Base-by-base conservation (phyloP, 2,329 filamentous ascomycete species). In the Diplodia sapinea region DNA sequence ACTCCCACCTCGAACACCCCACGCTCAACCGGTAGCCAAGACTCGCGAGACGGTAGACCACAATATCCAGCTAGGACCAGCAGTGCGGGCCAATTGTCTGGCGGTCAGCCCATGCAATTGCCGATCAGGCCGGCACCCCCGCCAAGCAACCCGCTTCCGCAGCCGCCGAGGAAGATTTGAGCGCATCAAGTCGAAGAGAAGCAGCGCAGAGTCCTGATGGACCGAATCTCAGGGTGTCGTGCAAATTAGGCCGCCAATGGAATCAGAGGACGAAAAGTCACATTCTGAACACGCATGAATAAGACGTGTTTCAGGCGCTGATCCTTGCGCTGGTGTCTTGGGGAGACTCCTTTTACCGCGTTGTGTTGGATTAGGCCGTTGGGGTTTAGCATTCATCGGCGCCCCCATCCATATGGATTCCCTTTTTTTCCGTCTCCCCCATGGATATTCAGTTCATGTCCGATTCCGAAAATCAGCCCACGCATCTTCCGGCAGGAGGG, bases 71-170 rank as follows among this genome's bases (percentile, higher is more conserved):
- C 74, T 15, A 74, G 82, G 50, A 82, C 81, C 26, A 80, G 78
- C 36, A 83, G 82, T 71, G 76, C 78, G 33, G 71, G 73, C 70
- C 74, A 74, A 33, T 70, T 74, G 33, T 75, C 78, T 56, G 71
- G 72, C 26, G 69, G 65, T 54, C 67, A 65, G 68, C 73, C 75
- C 47, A 79, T 83, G 78, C 79, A 78, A 49, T 73, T 84, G 8
- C 82, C 82, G 12, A 82, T 84, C 52, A 75, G 82, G 67, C 81
- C 81, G 51, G 81, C 80, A 31, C 80, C 80, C 4, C 72, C 72
- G 15, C 73, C 77, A 23, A 68, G 40, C 59, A 69, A 59, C 47
- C 56, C 65, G 49, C 56, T 67, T 49, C 65, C 65, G 56, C 65
- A 67, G 33, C 65, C 65, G 50, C 65, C 65, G 23, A 59, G 43